Conservation (phyloP, 2,329 filamentous ascomycete species). For the Ramularia endophylla region DNA sequence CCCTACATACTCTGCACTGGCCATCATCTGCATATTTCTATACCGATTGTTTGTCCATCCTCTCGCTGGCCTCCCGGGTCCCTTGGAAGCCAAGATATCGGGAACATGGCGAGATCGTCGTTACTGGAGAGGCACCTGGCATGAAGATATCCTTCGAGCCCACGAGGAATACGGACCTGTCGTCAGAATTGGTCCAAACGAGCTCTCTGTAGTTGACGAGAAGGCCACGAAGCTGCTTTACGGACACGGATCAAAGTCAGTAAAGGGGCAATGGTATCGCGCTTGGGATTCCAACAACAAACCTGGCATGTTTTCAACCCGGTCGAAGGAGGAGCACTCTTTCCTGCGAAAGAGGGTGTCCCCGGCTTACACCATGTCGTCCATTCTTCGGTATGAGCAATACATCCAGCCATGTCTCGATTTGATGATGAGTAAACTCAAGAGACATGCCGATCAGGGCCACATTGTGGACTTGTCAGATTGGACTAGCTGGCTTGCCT, state of each 20-base stretch:
- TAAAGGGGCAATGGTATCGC: conserved; percentile 27
- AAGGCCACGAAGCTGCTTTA: conserved; percentile 40
- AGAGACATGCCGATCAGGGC: conserved; percentile 8
- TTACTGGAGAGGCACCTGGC: conserved; percentile 8
- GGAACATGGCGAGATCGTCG: conserved; percentile 9
- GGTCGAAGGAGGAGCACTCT: conserved; percentile 3
- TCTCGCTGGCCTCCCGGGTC: conserved; percentile 10
- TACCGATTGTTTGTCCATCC: conserved; percentile 10
- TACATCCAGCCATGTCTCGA: conserved; percentile 33
- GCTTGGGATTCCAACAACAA: conserved; percentile 20
- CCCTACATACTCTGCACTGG: neutral
- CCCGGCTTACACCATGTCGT: conserved; percentile 18
- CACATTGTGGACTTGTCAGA: conserved; percentile 19
- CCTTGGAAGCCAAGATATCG: conserved; percentile 7
- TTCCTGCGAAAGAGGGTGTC: conserved; percentile 9
- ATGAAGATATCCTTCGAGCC: conserved; percentile 17
- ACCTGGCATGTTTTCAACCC: conserved; percentile 20
- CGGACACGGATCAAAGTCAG: conserved; percentile 27
- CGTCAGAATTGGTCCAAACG: conserved; percentile 43
- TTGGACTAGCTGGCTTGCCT: conserved; percentile 50
- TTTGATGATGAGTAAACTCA: conserved; percentile 29
- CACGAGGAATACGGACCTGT: conserved; percentile 37
- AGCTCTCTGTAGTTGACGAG: conserved; percentile 40
- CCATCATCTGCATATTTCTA: conserved; percentile 4
- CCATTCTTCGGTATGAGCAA: conserved; percentile 32